phyloP scores from a whole-genome alignment of 257 asterid genomes.

The Solanum acaule region DNA sequence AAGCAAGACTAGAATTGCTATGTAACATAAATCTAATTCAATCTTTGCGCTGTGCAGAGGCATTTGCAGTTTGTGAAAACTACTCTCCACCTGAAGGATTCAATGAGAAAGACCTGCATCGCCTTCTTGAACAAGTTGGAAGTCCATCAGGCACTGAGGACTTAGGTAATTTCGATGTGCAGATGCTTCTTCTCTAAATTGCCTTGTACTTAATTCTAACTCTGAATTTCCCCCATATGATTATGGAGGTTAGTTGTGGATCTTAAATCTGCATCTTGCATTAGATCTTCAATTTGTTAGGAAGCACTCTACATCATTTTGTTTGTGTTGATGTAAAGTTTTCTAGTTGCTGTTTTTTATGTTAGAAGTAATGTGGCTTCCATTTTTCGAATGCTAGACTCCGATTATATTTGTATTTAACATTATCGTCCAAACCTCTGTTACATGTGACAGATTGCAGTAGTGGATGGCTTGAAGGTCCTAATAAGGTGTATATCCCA shows the following conservation, averaged over 20 bases:
- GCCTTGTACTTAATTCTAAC: neutral
- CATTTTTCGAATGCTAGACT: neutral
- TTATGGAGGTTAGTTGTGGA: neutral
- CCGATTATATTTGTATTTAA: neutral
- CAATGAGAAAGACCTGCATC: constrained; percentile 74
- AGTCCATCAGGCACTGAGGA: constrained; percentile 92
- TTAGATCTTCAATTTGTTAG: neutral
- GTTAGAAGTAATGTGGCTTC: neutral
- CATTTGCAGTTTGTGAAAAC: constrained; percentile 90
- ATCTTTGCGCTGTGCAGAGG: constrained; percentile 43
- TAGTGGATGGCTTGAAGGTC: constrained; percentile 96
- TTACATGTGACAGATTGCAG: constrained; percentile 64
- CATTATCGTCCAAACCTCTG: neutral
- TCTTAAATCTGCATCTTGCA: neutral
- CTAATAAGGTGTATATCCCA: constrained; percentile 85
- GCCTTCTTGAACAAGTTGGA: constrained; percentile 85
- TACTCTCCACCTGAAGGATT: constrained; percentile 95
- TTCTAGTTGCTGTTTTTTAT: neutral
- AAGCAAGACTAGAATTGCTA: neutral
- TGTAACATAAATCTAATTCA: neutral
- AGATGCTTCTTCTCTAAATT: neutral
- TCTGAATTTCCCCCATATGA: neutral
- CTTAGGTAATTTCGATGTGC: constrained; percentile 38
- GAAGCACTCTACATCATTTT: neutral
- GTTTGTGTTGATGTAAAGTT: neutral